Conservation (phyloP, 306 rosid species). For the Castanopsis chinensis region DNA sequence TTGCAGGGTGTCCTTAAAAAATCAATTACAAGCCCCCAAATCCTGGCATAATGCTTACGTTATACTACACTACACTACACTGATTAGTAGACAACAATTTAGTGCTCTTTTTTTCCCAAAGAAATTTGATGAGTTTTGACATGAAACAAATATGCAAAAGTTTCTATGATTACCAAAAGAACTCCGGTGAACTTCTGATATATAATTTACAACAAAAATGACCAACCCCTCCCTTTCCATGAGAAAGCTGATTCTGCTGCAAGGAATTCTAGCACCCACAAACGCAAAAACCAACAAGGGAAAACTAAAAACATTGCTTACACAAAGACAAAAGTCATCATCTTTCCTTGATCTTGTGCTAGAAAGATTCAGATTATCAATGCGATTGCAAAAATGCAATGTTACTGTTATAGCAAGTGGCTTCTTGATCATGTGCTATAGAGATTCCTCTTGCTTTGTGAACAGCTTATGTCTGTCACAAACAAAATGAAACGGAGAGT, state of each 20-base stretch:
- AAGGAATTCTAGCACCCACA: neutral
- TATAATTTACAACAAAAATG: neutral
- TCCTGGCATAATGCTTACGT: no score
- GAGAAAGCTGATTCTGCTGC: neutral
- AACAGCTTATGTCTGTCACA: conserved; percentile 59
- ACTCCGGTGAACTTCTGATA: neutral
- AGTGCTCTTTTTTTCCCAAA: neutral
- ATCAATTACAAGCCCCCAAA: no score
- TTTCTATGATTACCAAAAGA: neutral
- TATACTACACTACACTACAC: neutral
- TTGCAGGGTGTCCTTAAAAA: no score
- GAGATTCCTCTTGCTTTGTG: conserved; percentile 28
- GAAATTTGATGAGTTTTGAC: neutral
- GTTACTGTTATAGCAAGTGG: neutral
- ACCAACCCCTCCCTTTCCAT: neutral
- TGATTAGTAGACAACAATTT: neutral
- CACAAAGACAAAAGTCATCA: neutral
- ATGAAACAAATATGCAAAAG: neutral
- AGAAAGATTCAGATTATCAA: neutral
- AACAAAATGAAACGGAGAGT: neutral
- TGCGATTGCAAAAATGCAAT: neutral
- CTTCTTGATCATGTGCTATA: neutral
- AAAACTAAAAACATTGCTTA: neutral
- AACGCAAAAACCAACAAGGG: neutral
- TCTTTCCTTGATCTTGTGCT: neutral